These are phyloP conservation scores for Capsicum baccatum DNA, from an alignment of 257 asterid species.

Conservation along the genomic window DNA sequence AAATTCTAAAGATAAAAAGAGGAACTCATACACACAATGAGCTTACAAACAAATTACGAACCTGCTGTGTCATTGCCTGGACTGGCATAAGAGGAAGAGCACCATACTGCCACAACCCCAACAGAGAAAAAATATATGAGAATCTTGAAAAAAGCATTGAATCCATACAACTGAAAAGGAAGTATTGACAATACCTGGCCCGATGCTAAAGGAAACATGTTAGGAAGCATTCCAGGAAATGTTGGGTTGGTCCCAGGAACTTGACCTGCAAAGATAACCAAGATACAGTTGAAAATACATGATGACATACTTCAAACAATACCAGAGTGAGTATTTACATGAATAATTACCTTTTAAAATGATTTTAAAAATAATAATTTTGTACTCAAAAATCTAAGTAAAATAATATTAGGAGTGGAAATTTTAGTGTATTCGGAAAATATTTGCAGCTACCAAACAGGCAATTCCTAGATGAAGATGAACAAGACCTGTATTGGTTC, in stretches of 20 bases:
- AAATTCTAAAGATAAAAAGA: not conserved
- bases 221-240: constrained; percentile 84
- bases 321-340: not conserved
- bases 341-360: constrained; percentile 4
- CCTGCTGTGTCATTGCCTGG: constrained; percentile 99
- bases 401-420: constrained; percentile 14
- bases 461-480: constrained; percentile 95
- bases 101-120: constrained; percentile 58
- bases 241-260: constrained; percentile 65
- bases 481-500: constrained; percentile 94
- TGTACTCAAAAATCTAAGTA: constrained; percentile 12
- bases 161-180: not conserved
- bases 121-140: constrained; percentile 30
- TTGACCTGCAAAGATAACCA: constrained; percentile 72
- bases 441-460: constrained; percentile 65
- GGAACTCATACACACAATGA: not conserved
- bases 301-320: not conserved
- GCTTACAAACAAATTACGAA: constrained; percentile 33
- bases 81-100: constrained; percentile 80
- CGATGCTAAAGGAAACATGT: constrained; percentile 70
- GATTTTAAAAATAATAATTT: constrained; percentile 18
- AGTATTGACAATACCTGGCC: constrained; percentile 63
- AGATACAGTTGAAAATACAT: constrained; percentile 38
- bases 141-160: constrained; percentile 15
- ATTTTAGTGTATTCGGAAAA: constrained; percentile 31